Evolutionary conservation across 495 filamentous ascomycete genomes (phyloP).

Genomic region (Xylaria palmicola): DNA sequence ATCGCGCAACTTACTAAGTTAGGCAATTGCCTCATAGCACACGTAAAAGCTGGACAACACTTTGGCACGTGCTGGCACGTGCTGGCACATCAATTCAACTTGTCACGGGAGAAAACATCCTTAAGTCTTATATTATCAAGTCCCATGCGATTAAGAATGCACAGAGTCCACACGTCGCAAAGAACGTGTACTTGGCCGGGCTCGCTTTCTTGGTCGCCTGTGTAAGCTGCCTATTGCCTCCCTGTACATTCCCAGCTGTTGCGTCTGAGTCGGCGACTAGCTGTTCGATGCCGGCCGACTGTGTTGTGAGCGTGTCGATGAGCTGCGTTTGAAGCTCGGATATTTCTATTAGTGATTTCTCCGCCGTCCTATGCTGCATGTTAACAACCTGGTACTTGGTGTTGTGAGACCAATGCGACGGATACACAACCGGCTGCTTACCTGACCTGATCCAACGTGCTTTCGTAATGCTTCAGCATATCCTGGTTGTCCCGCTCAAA

Average conservation of each 20-base stretch:
- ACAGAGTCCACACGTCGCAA: slow-evolving; percentile 78
- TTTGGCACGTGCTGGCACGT: too few species aligned
- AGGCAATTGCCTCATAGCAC: too few species aligned
- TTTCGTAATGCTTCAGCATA: slow-evolving; percentile 90
- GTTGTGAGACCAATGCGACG: neutral
- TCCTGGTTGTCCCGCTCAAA: slow-evolving; percentile 92
- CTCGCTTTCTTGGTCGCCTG: slow-evolving; percentile 76
- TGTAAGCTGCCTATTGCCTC: slow-evolving; percentile 89
- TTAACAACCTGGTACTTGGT: neutral
- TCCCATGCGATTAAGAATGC: slow-evolving; percentile 88
- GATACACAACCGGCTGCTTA: slow-evolving; percentile 42
- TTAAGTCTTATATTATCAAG: slow-evolving; percentile 64
- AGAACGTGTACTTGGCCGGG: slow-evolving; percentile 87
- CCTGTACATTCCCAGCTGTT: slow-evolving; percentile 81
- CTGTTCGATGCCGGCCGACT: slow-evolving; percentile 83
- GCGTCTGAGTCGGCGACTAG: slow-evolving; percentile 79
- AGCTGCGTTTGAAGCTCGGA: slow-evolving; percentile 88
- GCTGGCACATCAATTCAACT: slow-evolving; percentile 1
- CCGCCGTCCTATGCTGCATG: slow-evolving; percentile 71
- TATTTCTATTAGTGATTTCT: slow-evolving; percentile 89
- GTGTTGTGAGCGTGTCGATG: slow-evolving; percentile 76
- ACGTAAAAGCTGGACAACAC: too few species aligned
- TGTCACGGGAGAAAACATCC: neutral
- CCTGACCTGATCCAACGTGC: slow-evolving; percentile 88
- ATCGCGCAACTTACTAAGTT: neutral